These are phyloP conservation scores for Rhizomucor pusillus DNA, from an alignment of 371 early-diverging fungal genomes.

Conservation along the genomic window DNA sequence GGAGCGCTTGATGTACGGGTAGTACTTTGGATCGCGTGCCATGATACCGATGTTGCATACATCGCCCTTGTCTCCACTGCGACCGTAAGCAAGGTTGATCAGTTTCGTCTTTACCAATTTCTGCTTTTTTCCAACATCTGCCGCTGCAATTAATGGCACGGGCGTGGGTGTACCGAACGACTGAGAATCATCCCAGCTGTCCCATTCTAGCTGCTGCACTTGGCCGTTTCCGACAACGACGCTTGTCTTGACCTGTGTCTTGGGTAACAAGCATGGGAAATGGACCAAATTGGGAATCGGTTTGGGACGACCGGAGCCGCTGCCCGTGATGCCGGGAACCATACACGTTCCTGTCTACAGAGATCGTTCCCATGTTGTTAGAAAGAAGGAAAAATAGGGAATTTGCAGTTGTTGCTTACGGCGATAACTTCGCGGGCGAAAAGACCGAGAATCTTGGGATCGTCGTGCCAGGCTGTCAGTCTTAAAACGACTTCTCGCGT, in stretches of 20 bases:
- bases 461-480: slow-evolving; percentile 60
- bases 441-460: slow-evolving; percentile 52
- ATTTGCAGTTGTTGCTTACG: slow-evolving; percentile 22
- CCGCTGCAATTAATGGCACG: slow-evolving; percentile 17
- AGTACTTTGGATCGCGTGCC: slow-evolving; percentile 59
- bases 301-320: slow-evolving; percentile 52
- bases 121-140: slow-evolving; percentile 24
- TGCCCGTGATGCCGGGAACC: slow-evolving; percentile 72
- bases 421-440: slow-evolving; percentile 71
- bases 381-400: not conserved
- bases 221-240: slow-evolving; percentile 40
- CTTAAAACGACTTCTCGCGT: slow-evolving; percentile 67
- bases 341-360: slow-evolving; percentile 67
- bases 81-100: slow-evolving; percentile 64
- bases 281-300: slow-evolving; percentile 67
- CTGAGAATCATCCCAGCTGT: slow-evolving; percentile 25
- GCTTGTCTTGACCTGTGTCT: slow-evolving; percentile 41
- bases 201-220: slow-evolving; percentile 26
- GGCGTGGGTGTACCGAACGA: slow-evolving; percentile 18
- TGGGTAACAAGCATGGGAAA: slow-evolving; percentile 63
- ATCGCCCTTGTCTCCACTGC: slow-evolving; percentile 80
- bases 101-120: slow-evolving; percentile 47
- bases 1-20: slow-evolving; percentile 47
- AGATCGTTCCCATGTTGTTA: not conserved
- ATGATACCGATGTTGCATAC: slow-evolving; percentile 70